Conservation (phyloP, 495 filamentous ascomycete species). For the Talaromyces wortmannii region DNA sequence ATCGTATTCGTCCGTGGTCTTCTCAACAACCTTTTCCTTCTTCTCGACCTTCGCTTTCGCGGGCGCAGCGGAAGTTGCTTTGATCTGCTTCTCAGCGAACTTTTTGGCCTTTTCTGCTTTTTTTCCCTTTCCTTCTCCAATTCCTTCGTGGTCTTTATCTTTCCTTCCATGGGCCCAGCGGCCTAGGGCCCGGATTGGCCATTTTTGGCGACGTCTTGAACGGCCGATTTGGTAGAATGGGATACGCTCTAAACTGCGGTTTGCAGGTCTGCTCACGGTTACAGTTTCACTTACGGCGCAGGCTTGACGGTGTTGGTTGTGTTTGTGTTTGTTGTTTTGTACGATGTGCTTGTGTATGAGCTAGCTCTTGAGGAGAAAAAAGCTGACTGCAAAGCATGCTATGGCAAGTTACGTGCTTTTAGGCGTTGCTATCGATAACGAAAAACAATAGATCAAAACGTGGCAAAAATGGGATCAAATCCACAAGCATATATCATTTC, state of each 20-base stretch:
- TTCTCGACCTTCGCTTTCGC: constrained; percentile 45
- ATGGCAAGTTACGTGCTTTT: neutral
- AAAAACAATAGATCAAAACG: neutral
- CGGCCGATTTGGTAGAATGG: constrained; percentile 37
- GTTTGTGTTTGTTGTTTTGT: neutral
- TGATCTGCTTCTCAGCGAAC: constrained; percentile 53
- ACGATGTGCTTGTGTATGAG: neutral
- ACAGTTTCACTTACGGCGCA: no score
- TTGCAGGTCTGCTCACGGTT: constrained; percentile 29
- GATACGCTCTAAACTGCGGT: no score
- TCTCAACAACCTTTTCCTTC: constrained; percentile 46
- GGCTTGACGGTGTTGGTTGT: neutral
- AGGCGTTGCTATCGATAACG: neutral
- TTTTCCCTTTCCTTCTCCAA: constrained; percentile 50
- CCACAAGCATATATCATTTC: neutral
- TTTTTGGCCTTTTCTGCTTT: constrained; percentile 57
- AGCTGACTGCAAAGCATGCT: neutral
- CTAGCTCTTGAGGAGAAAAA: neutral
- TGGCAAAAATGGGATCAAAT: neutral
- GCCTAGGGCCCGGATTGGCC: constrained; percentile 36
- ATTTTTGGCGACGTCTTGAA: constrained; percentile 32
- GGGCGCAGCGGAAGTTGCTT: constrained; percentile 31
- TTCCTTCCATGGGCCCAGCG: constrained; percentile 31
- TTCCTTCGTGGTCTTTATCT: constrained; percentile 58
- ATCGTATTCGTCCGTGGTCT: constrained; percentile 39